Base-by-base conservation (phyloP, 1,284 basidiomycete species). In the Fomitiporia mediterranea region DNA sequence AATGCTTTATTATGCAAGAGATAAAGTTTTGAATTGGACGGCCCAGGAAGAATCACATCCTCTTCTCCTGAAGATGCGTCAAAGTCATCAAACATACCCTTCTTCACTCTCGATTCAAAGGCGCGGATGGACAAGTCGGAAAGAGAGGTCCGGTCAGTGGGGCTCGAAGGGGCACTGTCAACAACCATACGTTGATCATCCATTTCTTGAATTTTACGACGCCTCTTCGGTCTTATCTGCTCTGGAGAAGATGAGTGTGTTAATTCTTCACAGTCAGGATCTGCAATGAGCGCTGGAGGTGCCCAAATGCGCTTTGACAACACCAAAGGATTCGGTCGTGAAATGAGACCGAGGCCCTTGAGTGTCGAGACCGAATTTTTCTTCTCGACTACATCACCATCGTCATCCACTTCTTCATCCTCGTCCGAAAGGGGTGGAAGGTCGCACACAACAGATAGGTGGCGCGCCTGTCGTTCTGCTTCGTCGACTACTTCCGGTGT, bases 281-380 rank as follows among this genome's bases (percentile, higher is more conserved):
- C 57, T 6, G 42, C 53, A 39, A 49, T 53, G 19, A 39, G 44
- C 23, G 48, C 47, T 8, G 47, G 28, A 8, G 56, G 51, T 15
- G 57, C 51, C 57, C 57, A 58, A 25, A 55, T 39, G 15, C 57
- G 57, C 47, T 56, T 60, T 9, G 58, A 50, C 11, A 60, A 23
- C 25, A 43, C 35, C n/a, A 48, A 13, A 19, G 58, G 58, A 40
- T 48, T 60, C 30, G 58, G 58, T 23, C 48, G 51, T 11, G 47
- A n/a, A 35, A 55, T 53, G 21, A 58, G 57, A 11, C 57, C 57
- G 19, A 57, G 51, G 9, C 56, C 44, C 19, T 48, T 53, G n/a
- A 58, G 28, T 15, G 52, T 44, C 11, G 57, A 55, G n/a, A 35
- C 34, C 8, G 39, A 27, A 27, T 38, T 13, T 27, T 48, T 53